Conservation (phyloP, 2,329 filamentous ascomycete species). For the Emergomyces pasteurianus region DNA sequence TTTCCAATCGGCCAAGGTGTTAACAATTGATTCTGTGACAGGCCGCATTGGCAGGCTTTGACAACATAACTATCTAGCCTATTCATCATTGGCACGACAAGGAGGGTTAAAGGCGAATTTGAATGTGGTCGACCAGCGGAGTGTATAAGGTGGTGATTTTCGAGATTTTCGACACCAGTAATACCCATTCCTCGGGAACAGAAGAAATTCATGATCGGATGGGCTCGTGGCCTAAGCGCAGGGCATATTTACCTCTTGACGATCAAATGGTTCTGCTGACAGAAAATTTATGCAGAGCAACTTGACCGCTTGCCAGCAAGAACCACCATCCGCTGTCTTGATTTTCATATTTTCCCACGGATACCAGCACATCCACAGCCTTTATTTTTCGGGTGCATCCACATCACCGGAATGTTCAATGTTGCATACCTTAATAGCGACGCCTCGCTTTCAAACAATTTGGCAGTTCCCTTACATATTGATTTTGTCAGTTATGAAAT, state of each 20-base stretch:
- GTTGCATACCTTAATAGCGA: neutral
- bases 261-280: neutral
- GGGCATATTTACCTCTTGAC: neutral
- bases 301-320: conserved; percentile 1
- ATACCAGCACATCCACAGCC: neutral
- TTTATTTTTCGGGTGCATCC: neutral
- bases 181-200: neutral
- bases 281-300: neutral
- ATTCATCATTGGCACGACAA: neutral
- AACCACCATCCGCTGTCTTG: neutral
- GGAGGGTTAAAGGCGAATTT: neutral
- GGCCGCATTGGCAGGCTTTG: neutral
- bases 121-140: neutral
- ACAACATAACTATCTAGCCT: neutral
- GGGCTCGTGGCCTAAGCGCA: neutral
- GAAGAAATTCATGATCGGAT: neutral
- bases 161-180: neutral
- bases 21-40: neutral
- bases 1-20: neutral
- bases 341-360: neutral
- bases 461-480: neutral
- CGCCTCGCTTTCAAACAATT: neutral
- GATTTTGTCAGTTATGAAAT: neutral
- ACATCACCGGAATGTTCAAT: neutral
- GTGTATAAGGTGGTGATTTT: neutral